A percentile compares a stretch with the other conserved stretches of the same genome.
Conservation (phyloP, 495 filamentous ascomycete species). For the Penicillium riverlandense region DNA sequence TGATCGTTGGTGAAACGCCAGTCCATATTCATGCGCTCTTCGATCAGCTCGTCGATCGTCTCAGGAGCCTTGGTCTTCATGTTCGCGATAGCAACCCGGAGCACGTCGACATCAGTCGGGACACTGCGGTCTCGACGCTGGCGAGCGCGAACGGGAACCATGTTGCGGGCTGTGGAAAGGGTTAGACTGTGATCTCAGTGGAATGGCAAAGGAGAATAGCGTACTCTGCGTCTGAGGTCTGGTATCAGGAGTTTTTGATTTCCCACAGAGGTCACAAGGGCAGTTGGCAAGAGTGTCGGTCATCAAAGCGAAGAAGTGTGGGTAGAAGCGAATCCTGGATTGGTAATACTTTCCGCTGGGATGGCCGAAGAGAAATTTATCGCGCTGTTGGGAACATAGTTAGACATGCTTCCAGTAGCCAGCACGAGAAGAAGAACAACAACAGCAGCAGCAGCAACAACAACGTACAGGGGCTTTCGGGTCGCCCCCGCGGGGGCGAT, state of each 20-base stretch:
- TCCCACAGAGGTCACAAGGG: slow-evolving; percentile 30
- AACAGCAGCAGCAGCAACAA: too few species aligned
- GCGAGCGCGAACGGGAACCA: too few species aligned
- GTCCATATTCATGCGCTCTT: slow-evolving; percentile 45
- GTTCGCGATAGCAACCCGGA: too few species aligned
- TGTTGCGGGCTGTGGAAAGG: too few species aligned
- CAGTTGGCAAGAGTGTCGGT: slow-evolving; percentile 29
- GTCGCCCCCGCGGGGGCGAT: slow-evolving; percentile 32
- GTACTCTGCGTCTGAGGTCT: too few species aligned
- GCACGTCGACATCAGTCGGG: too few species aligned
- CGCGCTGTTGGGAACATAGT: slow-evolving; percentile 22
- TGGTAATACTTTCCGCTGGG: slow-evolving; percentile 42
- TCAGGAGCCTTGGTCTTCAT: slow-evolving; percentile 37
- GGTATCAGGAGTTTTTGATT: background rate
- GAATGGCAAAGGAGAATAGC: too few species aligned
- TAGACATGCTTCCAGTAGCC: background rate
- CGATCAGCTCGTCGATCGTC: slow-evolving; percentile 32
- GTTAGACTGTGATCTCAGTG: too few species aligned
- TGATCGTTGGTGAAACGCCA: slow-evolving; percentile 40
- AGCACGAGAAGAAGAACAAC: too few species aligned
- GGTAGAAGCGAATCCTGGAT: slow-evolving; percentile 46
- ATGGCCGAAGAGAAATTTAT: slow-evolving; percentile 50
- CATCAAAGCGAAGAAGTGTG: slow-evolving; percentile 53
- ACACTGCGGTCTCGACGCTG: too few species aligned
- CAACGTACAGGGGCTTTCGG: slow-evolving; percentile 2